phyloP scores from a whole-genome alignment of 129 eudicot species.

The Arctium lappa region DNA sequence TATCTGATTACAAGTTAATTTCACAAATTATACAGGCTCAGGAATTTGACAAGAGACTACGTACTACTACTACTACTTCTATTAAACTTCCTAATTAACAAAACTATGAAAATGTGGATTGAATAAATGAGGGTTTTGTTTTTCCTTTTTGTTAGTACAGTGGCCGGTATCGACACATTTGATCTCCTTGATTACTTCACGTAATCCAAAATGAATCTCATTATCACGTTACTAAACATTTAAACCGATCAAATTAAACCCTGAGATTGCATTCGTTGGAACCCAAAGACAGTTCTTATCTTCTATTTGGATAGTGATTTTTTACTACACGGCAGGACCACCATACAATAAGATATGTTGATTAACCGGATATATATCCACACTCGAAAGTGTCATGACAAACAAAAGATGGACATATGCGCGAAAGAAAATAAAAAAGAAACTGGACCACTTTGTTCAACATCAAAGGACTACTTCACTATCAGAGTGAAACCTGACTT shows the following conservation, averaged over 20 bases:
- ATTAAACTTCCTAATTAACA: no score
- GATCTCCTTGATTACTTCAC: no score
- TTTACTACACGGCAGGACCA: background rate
- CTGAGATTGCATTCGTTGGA: background rate
- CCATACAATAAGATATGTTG: background rate
- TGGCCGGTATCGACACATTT: no score
- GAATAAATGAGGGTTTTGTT: no score
- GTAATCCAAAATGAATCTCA: background rate
- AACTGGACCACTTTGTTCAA: constrained; percentile 5
- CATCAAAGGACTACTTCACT: background rate
- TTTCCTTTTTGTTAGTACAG: no score
- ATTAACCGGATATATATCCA: background rate
- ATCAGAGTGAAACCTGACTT: background rate
- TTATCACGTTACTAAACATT: background rate
- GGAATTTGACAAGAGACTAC: no score
- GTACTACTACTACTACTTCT: no score
- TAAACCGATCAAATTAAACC: background rate
- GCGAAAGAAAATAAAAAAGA: background rate
- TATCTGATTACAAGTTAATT: no score
- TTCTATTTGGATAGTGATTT: background rate
- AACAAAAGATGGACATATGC: background rate
- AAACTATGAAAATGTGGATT: no score
- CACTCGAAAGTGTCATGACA: background rate
- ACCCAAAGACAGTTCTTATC: background rate
- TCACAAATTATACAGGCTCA: no score